Percentiles rank a stretch among this genome's conserved stretches.
Conservation (phyloP, 2,329 filamentous ascomycete genomes). For the Penicillium decumbens region DNA sequence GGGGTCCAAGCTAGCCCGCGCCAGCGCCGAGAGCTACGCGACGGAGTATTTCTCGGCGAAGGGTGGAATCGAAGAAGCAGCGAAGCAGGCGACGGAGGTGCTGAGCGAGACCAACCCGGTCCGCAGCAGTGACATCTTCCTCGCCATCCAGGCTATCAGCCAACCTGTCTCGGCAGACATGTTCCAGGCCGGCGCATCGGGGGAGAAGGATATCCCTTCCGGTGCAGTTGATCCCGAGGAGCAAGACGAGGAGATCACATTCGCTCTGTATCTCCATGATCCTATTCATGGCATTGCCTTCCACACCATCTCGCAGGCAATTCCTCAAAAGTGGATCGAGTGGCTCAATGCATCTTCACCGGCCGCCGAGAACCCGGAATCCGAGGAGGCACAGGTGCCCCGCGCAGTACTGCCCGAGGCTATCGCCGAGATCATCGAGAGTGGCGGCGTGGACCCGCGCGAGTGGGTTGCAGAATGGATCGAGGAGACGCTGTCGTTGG, state of each 20-base stretch:
- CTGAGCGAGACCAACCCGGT: slow-evolving; percentile 83
- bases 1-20: slow-evolving; percentile 85
- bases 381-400: slow-evolving; percentile 34
- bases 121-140: slow-evolving; percentile 87
- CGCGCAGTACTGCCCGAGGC: slow-evolving; percentile 62
- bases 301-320: slow-evolving; percentile 71
- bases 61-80: slow-evolving; percentile 76
- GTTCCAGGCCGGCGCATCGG: slow-evolving; percentile 57
- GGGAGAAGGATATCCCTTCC: slow-evolving; percentile 27
- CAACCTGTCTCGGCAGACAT: slow-evolving; percentile 61
- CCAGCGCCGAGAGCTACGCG: slow-evolving; percentile 82
- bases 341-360: slow-evolving; percentile 75
- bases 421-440: slow-evolving; percentile 76
- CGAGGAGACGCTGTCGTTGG: slow-evolving; percentile 74
- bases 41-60: slow-evolving; percentile 73
- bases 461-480: slow-evolving; percentile 99
- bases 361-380: slow-evolving; percentile 37
- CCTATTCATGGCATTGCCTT: slow-evolving; percentile 89
- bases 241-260: slow-evolving; percentile 59
- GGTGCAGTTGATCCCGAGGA: slow-evolving; percentile 38
- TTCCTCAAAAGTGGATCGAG: slow-evolving; percentile 79
- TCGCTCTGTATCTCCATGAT: slow-evolving; percentile 75
- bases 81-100: slow-evolving; percentile 71
- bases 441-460: slow-evolving; percentile 75
- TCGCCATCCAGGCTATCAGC: slow-evolving; percentile 83